Evolutionary conservation across 805 yeast genomes (phyloP).

Genomic region (Teunomyces kruisii): DNA sequence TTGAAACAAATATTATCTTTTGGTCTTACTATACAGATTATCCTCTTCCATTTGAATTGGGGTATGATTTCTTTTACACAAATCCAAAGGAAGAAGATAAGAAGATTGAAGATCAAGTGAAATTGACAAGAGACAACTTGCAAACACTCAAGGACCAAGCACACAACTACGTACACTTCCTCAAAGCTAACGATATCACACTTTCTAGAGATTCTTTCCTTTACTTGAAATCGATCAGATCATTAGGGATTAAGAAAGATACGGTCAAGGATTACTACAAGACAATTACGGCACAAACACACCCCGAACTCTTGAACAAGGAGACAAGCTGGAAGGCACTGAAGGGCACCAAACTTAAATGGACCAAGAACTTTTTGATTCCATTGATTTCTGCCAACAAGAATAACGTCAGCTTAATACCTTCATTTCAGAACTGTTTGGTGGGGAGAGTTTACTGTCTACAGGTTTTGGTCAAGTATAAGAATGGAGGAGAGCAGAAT

Average conservation of each 20-base stretch:
- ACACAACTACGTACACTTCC: conserved; percentile 31
- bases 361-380: conserved; percentile 35
- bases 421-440: conserved; percentile 63
- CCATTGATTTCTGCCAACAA: conserved; percentile 44
- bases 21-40: conserved; percentile 43
- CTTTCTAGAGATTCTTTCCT: conserved; percentile 34
- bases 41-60: conserved; percentile 39
- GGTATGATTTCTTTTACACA: conserved; percentile 43
- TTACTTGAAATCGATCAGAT: conserved; percentile 37
- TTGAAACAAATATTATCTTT: conserved; percentile 37
- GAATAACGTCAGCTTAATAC: conserved; percentile 51
- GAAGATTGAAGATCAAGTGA: conserved; percentile 24
- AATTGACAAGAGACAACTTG: conserved; percentile 33
- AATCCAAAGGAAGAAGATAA: conserved; percentile 20
- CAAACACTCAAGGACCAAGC: conserved; percentile 35
- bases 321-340: conserved; percentile 29
- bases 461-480: conserved; percentile 35
- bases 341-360: conserved; percentile 25
- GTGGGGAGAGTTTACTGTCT: conserved; percentile 59
- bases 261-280: conserved; percentile 37
- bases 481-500: conserved; percentile 32
- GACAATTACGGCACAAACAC: conserved; percentile 21
- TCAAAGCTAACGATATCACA: conserved; percentile 32
- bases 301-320: conserved; percentile 23
- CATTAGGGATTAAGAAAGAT: conserved; percentile 40